Base-by-base conservation (phyloP, 2,329 filamentous ascomycete genomes). In the Bipolaris gigantea region DNA sequence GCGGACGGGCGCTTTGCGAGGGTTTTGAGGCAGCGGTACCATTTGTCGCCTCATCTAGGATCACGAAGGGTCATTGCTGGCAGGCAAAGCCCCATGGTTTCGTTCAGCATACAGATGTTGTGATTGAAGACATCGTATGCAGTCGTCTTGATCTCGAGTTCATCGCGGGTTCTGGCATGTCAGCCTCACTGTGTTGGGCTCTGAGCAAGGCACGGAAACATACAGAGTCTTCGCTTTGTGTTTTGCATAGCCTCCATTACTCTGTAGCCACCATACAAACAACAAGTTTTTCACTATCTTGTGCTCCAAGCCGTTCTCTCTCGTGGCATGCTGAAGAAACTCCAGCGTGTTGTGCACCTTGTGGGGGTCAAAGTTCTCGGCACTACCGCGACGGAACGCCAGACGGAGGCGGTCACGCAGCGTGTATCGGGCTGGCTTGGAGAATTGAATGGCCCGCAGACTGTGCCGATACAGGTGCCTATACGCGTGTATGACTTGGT, bases 61-160 rank as follows among this genome's bases (percentile, higher is more conserved):
- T 67, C 64, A 53, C 71, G 67, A 43, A 66, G 50, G 18, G 67
- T 73, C 65, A 64, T 66, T 13, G 65, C 57, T 33, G 69, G 73
- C 21, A 80, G 63, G 50, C 86, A 89, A 38, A 90, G 69, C 1
- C 83, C 83, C 86, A 92, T 86, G 6, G 81, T 86, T 69, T 87
- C 84, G 66, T 92, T 92, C 50, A 92, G 77, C 87, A 89, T 89
- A 16, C 79, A 80, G 43, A 92, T 70, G 7, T 87, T 90, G 76
- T 83, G 83, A 49, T 90, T 82, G 68, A 89, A 90, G 63, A 88
- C 83, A 42, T 80, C 77, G 68, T 81, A 87, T 6, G 79, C 73
- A 38, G 69, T 75, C 13, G 60, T 66, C 42, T 63, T 70, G 7
- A 73, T 69, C 47, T 71, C 65, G 18, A 64, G 43, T 25, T 72